Conservation (phyloP, 345 rosid species). For the Stellera chamaejasme region DNA sequence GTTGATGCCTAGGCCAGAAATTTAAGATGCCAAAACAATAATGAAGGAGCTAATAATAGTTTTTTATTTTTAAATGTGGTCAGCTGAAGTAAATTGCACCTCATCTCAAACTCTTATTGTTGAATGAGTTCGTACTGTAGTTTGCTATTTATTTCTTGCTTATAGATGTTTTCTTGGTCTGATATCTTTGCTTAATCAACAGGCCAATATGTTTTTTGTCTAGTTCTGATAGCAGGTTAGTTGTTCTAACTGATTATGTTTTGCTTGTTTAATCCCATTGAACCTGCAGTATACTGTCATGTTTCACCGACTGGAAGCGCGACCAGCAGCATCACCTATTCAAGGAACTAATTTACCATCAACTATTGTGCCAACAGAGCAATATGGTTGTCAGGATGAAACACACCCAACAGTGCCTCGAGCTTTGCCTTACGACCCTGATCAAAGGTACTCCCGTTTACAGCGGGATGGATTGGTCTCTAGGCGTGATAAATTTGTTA, state of each 20-base stretch:
- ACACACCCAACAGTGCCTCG: conserved; percentile 32
- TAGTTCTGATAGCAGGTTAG: background rate
- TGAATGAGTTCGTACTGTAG: too few species aligned
- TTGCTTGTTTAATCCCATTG: conserved; percentile 11
- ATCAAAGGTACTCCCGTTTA: conserved; percentile 44
- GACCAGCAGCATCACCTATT: conserved; percentile 23
- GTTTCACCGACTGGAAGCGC: conserved; percentile 41
- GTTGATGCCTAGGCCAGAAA: background rate
- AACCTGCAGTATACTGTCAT: conserved; percentile 35
- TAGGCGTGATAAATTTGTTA: conserved; percentile 43
- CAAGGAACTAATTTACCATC: conserved; percentile 36
- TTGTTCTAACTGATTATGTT: background rate
- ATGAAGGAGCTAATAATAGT: background rate
- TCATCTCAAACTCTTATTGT: too few species aligned
- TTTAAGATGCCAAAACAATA: conserved; percentile 7
- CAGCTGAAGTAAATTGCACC: too few species aligned
- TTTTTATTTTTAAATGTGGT: too few species aligned
- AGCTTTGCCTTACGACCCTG: conserved; percentile 40
- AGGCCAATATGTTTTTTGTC: too few species aligned
- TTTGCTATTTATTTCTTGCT: too few species aligned
- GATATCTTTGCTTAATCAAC: background rate
- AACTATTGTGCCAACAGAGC: conserved; percentile 18
- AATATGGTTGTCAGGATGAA: conserved; percentile 31
- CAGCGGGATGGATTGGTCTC: conserved; percentile 68
- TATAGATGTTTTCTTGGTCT: background rate